Conservation (phyloP, 495 filamentous ascomycete genomes). For the Achaetomiella virescens region DNA sequence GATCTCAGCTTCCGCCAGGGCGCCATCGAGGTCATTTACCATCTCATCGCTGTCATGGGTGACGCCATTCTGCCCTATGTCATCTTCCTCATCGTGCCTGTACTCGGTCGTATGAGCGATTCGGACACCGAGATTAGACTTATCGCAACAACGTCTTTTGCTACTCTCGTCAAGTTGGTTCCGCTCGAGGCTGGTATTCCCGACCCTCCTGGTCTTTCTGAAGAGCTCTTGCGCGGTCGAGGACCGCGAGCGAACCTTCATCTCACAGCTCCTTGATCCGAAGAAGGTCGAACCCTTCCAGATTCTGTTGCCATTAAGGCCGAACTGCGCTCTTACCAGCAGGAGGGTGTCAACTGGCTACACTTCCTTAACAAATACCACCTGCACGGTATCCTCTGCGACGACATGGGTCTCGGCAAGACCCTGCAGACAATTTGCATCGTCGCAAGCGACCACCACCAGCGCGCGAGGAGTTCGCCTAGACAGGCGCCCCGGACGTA, state of each 20-base stretch:
- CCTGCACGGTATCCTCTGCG: conserved; percentile 94
- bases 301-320: conserved; percentile 97
- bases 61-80: conserved; percentile 94
- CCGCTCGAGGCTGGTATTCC: conserved; percentile 97
- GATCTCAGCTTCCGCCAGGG: conserved; percentile 86
- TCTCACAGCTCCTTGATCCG: conserved; percentile 88
- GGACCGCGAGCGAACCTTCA: conserved; percentile 93
- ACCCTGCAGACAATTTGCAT: conserved; percentile 97
- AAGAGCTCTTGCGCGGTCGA: conserved; percentile 78
- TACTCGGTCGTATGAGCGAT: conserved; percentile 97
- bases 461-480: conserved; percentile 85
- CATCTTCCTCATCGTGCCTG: conserved; percentile 97
- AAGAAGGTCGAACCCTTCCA: conserved; percentile 92
- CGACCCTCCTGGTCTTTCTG: conserved; percentile 86
- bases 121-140: conserved; percentile 92
- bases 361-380: conserved; percentile 97
- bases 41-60: conserved; percentile 97
- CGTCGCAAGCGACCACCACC: conserved; percentile 92
- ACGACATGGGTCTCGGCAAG: conserved; percentile 98
- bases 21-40: conserved; percentile 87
- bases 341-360: conserved; percentile 98
- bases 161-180: conserved; percentile 95
- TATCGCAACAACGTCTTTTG: conserved; percentile 93
- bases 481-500: conserved; percentile 69
- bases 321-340: conserved; percentile 89